Evolutionary conservation across 2,329 filamentous ascomycete genomes (phyloP).

Genomic region (Elsinoe necatrix): DNA sequence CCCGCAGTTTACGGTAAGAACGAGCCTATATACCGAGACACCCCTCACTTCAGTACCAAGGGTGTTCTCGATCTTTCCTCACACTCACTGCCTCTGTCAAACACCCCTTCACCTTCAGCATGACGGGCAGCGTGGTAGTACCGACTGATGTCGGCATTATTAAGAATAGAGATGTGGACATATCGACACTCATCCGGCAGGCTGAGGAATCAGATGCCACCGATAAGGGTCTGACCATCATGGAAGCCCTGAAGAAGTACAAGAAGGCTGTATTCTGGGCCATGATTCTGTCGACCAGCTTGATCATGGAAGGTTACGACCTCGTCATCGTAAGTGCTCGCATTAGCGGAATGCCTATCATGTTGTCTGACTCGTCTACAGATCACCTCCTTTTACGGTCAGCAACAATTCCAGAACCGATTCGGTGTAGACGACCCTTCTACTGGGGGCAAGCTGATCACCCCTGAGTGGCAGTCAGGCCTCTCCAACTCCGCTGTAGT

Average conservation of each 20-base stretch:
- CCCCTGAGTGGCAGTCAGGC: conserved; percentile 48
- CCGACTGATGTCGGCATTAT: neutral
- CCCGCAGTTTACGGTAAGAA: neutral
- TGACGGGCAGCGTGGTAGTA: neutral
- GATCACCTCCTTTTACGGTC: conserved; percentile 4
- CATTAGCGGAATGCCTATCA: neutral
- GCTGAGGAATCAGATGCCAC: conserved; percentile 24
- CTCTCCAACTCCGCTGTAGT: conserved; percentile 49
- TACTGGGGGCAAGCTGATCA: conserved; percentile 37
- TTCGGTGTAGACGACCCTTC: conserved; percentile 33
- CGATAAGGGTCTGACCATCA: conserved; percentile 36
- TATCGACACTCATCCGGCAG: neutral
- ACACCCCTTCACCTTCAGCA: neutral
- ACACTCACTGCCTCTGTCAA: neutral
- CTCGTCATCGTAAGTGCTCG: conserved; percentile 16
- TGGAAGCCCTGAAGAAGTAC: conserved; percentile 67
- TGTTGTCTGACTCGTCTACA: conserved; percentile 24
- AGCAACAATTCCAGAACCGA: conserved; percentile 24
- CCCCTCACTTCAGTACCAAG: neutral
- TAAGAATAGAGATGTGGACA: neutral
- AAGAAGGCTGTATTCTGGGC: conserved; percentile 29
- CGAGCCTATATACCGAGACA: neutral
- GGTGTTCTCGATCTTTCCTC: neutral
- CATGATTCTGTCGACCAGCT: conserved; percentile 25
- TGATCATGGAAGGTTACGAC: conserved; percentile 33